Base-by-base conservation (phyloP, 768 basidiomycete genomes). In the Punctularia strigosozonata region DNA sequence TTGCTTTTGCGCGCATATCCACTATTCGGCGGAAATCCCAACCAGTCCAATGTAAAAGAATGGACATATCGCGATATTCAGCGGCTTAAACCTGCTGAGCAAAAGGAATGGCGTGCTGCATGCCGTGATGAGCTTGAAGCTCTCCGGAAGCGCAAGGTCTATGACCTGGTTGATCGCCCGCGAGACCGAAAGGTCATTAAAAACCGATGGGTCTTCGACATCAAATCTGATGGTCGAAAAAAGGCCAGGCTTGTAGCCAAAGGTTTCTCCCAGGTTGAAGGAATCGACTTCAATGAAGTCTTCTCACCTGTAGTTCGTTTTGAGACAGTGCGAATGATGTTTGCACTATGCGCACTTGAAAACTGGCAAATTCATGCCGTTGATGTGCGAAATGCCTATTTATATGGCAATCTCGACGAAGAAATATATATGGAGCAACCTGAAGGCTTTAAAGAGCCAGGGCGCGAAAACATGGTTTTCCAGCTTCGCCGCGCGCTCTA, bases 241-340 rank as follows among this genome's bases (percentile, higher is more conserved):
- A 67, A 70, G 47, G 66, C 52, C 1, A 31, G 57, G 12, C 39
- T 61, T 12, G 57, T 59, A 6, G 60, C 57, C 1, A 50, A 52
- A 36, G 61, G 61, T 1, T 60, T 50, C 47, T 41, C 50, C 2
- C 62, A 61, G 36, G 41, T 55, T 1, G 43, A 39, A n/a, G 57
- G 57, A 14, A 23, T 52, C 18, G 53, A 58, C 40, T 56, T 42
- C 42, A 33, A 46, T 36, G 39, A 57, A 39, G 51, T 47, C 1
- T 59, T 54, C 39, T 47, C 59, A n/a, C 56, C 61, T 4, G 55
- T 60, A 4, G 52, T 47, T 2, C 35, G 45, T 15, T 38, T 48
- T 22, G 43, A 46, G 20, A 42, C 51, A 2, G 37, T 55, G 15
- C 49, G 53, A 4, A 19, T 49, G 4, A 24, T 61, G 6, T 39